phyloP scores from a whole-genome alignment of 768 basidiomycete species.

The Tylopilus balloui region DNA sequence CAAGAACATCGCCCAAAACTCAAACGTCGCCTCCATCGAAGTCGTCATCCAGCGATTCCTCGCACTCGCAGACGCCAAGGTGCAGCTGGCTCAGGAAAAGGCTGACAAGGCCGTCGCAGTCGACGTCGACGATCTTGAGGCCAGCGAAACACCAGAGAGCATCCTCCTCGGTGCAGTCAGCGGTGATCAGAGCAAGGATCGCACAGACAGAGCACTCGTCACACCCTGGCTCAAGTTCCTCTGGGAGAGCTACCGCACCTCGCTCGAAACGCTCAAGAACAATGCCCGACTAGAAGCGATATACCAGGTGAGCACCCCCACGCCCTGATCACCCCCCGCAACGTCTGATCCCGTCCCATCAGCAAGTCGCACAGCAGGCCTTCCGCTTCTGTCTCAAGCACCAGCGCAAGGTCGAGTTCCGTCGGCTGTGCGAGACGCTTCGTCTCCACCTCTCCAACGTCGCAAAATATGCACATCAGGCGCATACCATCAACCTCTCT shows the following conservation, averaged over 20 bases:
- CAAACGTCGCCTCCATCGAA: slow-evolving; percentile 88
- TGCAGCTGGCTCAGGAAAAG: slow-evolving; percentile 82
- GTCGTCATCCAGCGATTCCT: slow-evolving; percentile 85
- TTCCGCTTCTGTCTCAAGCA: slow-evolving; percentile 96
- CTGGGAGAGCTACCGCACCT: slow-evolving; percentile 98
- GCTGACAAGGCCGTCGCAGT: slow-evolving; percentile 70
- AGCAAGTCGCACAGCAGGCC: slow-evolving; percentile 96
- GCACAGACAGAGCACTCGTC: slow-evolving; percentile 91
- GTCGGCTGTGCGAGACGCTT: slow-evolving; percentile 92
- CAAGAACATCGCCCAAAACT: slow-evolving; percentile 97
- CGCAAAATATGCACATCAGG: slow-evolving; percentile 91
- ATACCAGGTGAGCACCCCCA: slow-evolving; percentile 70
- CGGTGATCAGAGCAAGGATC: slow-evolving; percentile 85
- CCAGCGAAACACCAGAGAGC: slow-evolving; percentile 90
- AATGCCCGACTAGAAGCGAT: slow-evolving; percentile 89
- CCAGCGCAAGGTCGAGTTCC: slow-evolving; percentile 94
- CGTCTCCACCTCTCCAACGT: slow-evolving; percentile 93
- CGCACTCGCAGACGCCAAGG: slow-evolving; percentile 73
- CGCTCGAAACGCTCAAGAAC: slow-evolving; percentile 92
- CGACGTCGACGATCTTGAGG: slow-evolving; percentile 93
- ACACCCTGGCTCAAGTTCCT: slow-evolving; percentile 97
- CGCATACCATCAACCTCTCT: slow-evolving; percentile 91
- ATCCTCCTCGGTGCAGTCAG: slow-evolving; percentile 88
- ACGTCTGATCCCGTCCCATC: not conserved
- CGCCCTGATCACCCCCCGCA: not conserved